These are phyloP conservation scores for Xylaria sp. DNA, from an alignment of 2,329 filamentous ascomycete species.

Conservation along the genomic window DNA sequence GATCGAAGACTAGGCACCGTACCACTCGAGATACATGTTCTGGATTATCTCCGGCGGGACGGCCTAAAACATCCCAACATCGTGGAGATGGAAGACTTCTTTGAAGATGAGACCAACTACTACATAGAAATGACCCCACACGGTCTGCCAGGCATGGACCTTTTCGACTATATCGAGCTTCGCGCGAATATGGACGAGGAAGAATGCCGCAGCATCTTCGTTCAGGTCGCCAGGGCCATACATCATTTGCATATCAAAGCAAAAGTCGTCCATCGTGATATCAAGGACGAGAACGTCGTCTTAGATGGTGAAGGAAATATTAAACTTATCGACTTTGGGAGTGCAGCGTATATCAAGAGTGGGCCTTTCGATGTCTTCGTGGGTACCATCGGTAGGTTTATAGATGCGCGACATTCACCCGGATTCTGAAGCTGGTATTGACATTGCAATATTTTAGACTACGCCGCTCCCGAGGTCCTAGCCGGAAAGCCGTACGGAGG, in stretches of 20 bases:
- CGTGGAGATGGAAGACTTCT: conserved; percentile 78
- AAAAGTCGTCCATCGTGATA: conserved; percentile 93
- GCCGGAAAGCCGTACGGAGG: conserved; percentile 91
- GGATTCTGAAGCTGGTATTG: conserved; percentile 12
- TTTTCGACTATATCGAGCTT: conserved; percentile 98
- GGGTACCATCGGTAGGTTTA: conserved; percentile 87
- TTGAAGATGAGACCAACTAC: conserved; percentile 88
- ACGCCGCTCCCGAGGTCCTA: conserved; percentile 97
- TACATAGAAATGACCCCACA: conserved; percentile 99
- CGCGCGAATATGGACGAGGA: conserved; percentile 95
- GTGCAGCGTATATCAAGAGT: conserved; percentile 97
- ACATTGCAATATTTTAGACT: conserved; percentile 69
- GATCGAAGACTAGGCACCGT: conserved; percentile 94
- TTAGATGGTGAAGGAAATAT: conserved; percentile 94
- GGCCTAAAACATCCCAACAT: conserved; percentile 75
- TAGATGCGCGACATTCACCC: neutral
- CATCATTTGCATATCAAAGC: conserved; percentile 93
- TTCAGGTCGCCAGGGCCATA: conserved; percentile 89
- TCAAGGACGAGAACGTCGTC: conserved; percentile 99
- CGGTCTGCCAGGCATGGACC: conserved; percentile 94
- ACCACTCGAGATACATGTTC: conserved; percentile 94
- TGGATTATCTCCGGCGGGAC: conserved; percentile 88
- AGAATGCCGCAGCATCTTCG: conserved; percentile 94
- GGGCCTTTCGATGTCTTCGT: conserved; percentile 99
- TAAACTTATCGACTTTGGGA: conserved; percentile 98